These are phyloP conservation scores for Pleurotus djamor DNA, from an alignment of 768 basidiomycete genomes.

Conservation along the genomic window DNA sequence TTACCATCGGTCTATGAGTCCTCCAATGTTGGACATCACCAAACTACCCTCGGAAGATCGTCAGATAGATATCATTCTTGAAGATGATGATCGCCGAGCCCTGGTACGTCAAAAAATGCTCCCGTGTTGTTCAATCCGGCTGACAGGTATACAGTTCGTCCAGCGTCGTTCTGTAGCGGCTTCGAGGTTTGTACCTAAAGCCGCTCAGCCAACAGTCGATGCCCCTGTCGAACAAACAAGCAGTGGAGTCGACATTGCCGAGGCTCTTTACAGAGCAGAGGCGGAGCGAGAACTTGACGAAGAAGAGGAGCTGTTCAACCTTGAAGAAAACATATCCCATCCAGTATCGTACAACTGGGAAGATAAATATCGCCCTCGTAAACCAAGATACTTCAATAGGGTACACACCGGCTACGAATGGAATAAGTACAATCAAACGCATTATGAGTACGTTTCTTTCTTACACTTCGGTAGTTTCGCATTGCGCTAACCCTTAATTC, in stretches of 20 bases:
- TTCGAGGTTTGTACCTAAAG: constrained; percentile 86
- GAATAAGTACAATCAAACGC: constrained; percentile 99
- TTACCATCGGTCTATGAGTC: constrained; percentile 88
- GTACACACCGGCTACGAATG: constrained; percentile 99
- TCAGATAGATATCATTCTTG: constrained; percentile 74
- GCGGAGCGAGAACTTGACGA: constrained; percentile 93
- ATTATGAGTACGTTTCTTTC: constrained; percentile 83
- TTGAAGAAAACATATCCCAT: constrained; percentile 84
- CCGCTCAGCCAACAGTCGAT: constrained; percentile 58
- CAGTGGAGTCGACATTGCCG: constrained; percentile 75
- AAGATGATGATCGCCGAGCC: constrained; percentile 57
- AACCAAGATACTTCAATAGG: constrained; percentile 97
- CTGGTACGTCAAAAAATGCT: constrained; percentile 53
- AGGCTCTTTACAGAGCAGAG: constrained; percentile 88
- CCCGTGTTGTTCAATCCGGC: constrained; percentile 5
- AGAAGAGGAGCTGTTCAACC: constrained; percentile 93
- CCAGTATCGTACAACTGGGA: constrained; percentile 95
- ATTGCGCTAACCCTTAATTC: constrained; percentile 14
- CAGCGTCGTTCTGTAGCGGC: constrained; percentile 80
- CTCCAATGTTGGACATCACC: constrained; percentile 68
- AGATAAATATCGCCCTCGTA: constrained; percentile 96
- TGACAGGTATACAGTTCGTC: constrained; percentile 50
- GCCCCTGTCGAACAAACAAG: constrained; percentile 52
- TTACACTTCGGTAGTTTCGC: neutral
- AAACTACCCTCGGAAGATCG: constrained; percentile 76